Percentiles rank a stretch among this genome's conserved stretches.
Evolutionary conservation across 2,329 filamentous ascomycete species (phyloP).

Genomic region (Exophiala oligosperma): DNA sequence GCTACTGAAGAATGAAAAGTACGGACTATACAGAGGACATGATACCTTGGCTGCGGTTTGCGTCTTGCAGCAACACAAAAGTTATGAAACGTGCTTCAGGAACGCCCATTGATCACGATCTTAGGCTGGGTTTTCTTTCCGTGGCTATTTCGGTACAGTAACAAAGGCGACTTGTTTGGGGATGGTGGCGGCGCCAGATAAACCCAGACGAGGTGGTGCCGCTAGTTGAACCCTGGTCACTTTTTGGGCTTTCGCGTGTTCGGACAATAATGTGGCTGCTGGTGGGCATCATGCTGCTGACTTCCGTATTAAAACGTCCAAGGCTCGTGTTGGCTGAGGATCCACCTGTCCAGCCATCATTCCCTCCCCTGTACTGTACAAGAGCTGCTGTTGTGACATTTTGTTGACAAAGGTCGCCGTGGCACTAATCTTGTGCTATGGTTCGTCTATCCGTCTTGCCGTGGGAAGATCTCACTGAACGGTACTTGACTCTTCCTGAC

Average conservation of each 20-base stretch:
- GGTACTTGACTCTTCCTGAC: not conserved
- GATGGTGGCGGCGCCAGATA: conserved; percentile 5
- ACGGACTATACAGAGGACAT: no score
- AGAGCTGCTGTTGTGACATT: not conserved
- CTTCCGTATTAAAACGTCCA: not conserved
- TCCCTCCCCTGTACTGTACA: not conserved
- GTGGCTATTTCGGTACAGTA: conserved; percentile 8
- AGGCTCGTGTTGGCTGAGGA: not conserved
- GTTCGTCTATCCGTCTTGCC: not conserved
- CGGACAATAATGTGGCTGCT: not conserved
- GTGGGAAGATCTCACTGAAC: not conserved
- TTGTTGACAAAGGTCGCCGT: not conserved
- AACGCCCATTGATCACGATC: not conserved
- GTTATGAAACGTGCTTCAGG: not conserved
- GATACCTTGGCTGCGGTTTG: no score
- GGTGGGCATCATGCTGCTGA: not conserved
- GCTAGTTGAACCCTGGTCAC: not conserved
- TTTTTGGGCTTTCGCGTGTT: not conserved
- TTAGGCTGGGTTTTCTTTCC: conserved; percentile 6
- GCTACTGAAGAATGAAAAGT: not conserved
- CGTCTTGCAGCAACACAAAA: not conserved
- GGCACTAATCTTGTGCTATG: not conserved
- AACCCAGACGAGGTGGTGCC: not conserved
- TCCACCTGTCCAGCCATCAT: not conserved
- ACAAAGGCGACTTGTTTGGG: not conserved